Percentiles rank a stretch among this genome's conserved stretches.
phyloP scores from a whole-genome alignment of 2,329 filamentous ascomycete species.

The Alternaria brassicicola region DNA sequence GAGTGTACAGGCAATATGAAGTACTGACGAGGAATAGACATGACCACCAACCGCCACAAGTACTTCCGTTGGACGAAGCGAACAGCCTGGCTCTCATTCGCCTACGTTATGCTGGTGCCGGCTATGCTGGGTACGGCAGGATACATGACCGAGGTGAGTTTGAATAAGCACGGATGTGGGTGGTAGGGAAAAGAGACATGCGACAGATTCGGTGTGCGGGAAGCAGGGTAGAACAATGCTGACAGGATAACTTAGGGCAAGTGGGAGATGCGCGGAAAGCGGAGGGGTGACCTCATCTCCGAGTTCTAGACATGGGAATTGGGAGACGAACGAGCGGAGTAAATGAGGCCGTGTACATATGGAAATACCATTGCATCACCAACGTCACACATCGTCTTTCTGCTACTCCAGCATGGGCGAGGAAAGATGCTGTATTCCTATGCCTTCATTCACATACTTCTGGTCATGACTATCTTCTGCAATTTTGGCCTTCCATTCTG shows the following conservation, averaged over 20 bases:
- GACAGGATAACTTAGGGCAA: slow-evolving; percentile 68
- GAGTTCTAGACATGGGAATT: slow-evolving; percentile 67
- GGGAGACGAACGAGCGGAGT: background rate
- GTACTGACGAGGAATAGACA: slow-evolving; percentile 61
- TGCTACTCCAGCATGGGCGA: background rate
- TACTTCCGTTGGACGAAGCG: slow-evolving; percentile 93
- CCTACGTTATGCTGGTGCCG: slow-evolving; percentile 78
- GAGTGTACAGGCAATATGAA: background rate
- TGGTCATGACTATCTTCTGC: background rate
- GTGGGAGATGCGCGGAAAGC: slow-evolving; percentile 83
- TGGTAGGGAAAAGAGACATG: background rate
- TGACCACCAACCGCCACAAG: slow-evolving; percentile 84
- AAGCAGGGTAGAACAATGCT: background rate
- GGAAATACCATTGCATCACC: slow-evolving; percentile 6
- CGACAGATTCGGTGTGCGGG: slow-evolving; percentile 11
- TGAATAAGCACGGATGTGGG: background rate
- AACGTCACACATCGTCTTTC: background rate
- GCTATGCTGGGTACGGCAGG: slow-evolving; percentile 71
- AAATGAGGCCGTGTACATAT: slow-evolving; percentile 20
- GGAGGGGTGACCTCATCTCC: slow-evolving; percentile 79
- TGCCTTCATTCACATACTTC: background rate
- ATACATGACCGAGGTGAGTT: slow-evolving; percentile 86
- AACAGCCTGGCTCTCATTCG: slow-evolving; percentile 79
- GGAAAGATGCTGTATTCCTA: background rate
- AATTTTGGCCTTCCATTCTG: background rate